Evolutionary conservation across 108 stramenopile genomes (phyloP).

Genomic region (Cyclotella kingstonii): DNA sequence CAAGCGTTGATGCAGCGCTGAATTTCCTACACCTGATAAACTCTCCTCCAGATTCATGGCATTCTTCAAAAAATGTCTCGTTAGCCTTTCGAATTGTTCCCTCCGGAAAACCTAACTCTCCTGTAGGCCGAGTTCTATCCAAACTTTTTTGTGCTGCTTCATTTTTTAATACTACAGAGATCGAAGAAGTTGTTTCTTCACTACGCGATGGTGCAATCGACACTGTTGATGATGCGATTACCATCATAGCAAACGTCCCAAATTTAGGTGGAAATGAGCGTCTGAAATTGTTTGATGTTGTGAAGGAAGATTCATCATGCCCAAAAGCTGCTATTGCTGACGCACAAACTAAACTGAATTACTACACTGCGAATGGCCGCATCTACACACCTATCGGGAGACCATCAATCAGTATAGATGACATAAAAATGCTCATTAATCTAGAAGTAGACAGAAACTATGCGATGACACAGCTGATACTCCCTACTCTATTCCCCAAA

Average conservation of each 20-base stretch:
- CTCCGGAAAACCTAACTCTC: constrained; percentile 17
- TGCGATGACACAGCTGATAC: constrained; percentile 50
- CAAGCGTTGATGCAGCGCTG: constrained; percentile 39
- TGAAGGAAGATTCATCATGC: constrained; percentile 10
- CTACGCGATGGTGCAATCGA: constrained; percentile 10
- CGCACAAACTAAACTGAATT: constrained; percentile 35
- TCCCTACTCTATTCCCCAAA: constrained; percentile 31
- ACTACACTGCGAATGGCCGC: constrained; percentile 57
- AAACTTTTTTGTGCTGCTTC: constrained; percentile 35
- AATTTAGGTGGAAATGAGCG: constrained; percentile 14
- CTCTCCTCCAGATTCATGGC: constrained; percentile 25
- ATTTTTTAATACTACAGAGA: constrained; percentile 27
- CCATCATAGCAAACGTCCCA: not conserved
- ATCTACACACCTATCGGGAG: constrained; percentile 42
- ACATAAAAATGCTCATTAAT: constrained; percentile 63
- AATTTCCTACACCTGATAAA: constrained; percentile 49
- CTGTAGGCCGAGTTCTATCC: constrained; percentile 35
- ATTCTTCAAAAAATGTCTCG: constrained; percentile 32
- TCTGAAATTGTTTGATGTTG: constrained; percentile 2
- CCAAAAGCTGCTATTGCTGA: not conserved
- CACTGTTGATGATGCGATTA: constrained; percentile 4
- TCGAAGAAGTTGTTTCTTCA: constrained; percentile 12
- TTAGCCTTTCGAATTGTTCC: constrained; percentile 66
- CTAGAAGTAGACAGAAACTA: constrained; percentile 44
- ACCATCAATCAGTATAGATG: constrained; percentile 34